These are phyloP conservation scores for Asterophora parasitica DNA, from an alignment of 768 basidiomycete genomes.

Conservation along the genomic window DNA sequence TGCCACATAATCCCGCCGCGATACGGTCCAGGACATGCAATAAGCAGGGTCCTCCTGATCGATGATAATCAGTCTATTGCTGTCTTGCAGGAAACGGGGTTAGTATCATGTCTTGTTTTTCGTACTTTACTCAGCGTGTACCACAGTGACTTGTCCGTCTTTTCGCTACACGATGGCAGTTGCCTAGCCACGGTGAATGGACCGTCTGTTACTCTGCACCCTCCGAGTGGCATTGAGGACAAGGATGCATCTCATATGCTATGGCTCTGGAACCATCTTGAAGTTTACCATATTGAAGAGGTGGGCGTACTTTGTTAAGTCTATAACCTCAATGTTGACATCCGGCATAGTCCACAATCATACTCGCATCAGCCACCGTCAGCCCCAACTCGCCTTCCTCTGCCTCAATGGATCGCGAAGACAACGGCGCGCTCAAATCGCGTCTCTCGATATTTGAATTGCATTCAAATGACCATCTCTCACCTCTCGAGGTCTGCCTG, in stretches of 20 bases:
- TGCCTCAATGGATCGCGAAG: slow-evolving; percentile 25
- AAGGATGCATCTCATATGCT: slow-evolving; percentile 27
- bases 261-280: slow-evolving; percentile 42
- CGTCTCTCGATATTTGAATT: slow-evolving; percentile 38
- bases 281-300: slow-evolving; percentile 34
- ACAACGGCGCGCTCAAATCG: slow-evolving; percentile 30
- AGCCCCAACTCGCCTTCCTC: slow-evolving; percentile 30
- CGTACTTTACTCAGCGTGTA: slow-evolving; percentile 6
- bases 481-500: slow-evolving; percentile 33
- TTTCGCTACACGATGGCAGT: slow-evolving; percentile 48
- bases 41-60: slow-evolving; percentile 44
- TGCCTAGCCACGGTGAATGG: slow-evolving; percentile 27
- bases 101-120: slow-evolving; percentile 15
- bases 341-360: slow-evolving; percentile 29
- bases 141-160: slow-evolving; percentile 48
- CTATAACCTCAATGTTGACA: slow-evolving; percentile 6
- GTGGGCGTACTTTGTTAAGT: slow-evolving; percentile 21
- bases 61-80: slow-evolving; percentile 39
- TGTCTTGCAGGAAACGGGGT: slow-evolving; percentile 67
- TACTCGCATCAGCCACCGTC: slow-evolving; percentile 44
- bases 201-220: slow-evolving; percentile 22
- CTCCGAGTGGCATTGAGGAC: slow-evolving; percentile 30
- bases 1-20: slow-evolving; percentile 47
- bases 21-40: slow-evolving; percentile 31
- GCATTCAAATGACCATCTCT: slow-evolving; percentile 18